Percentiles rank a stretch among this genome's conserved stretches.
phyloP scores from a whole-genome alignment of 2,329 filamentous ascomycete genomes.

The Fusarium globosum region DNA sequence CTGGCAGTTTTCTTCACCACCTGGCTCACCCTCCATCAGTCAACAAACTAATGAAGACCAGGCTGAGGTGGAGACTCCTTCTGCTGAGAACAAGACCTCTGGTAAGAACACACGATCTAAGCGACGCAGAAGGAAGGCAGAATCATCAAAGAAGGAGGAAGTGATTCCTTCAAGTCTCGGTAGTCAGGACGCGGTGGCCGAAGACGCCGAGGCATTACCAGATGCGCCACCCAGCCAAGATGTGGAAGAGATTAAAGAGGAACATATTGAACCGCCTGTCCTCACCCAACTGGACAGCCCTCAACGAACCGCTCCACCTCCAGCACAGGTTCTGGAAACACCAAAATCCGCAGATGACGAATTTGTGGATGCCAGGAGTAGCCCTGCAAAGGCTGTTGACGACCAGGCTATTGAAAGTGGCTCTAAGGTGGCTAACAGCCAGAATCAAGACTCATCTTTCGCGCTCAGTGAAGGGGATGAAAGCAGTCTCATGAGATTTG shows the following conservation, averaged over 20 bases:
- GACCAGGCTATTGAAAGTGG: slow-evolving; percentile 4
- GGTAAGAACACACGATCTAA: slow-evolving; percentile 23
- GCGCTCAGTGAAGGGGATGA: slow-evolving; percentile 59
- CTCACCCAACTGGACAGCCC: slow-evolving; percentile 22
- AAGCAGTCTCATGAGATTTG: slow-evolving; percentile 59
- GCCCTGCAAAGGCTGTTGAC: slow-evolving; percentile 48
- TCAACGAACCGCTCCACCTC: slow-evolving; percentile 33
- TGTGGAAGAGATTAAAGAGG: slow-evolving; percentile 9
- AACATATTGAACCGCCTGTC: not conserved
- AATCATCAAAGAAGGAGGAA: slow-evolving; percentile 31
- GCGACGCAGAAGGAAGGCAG: slow-evolving; percentile 30
- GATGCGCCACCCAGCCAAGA: slow-evolving; percentile 2
- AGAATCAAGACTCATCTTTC: slow-evolving; percentile 51
- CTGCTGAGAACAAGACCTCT: not conserved
- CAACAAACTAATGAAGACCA: slow-evolving; percentile 40
- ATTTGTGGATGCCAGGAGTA: slow-evolving; percentile 62
- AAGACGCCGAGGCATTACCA: slow-evolving; percentile 2
- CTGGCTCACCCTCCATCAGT: slow-evolving; percentile 59
- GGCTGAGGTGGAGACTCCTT: slow-evolving; percentile 14
- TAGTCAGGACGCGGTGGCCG: slow-evolving; percentile 30
- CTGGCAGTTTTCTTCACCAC: slow-evolving; percentile 69
- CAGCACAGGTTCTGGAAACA: slow-evolving; percentile 46
- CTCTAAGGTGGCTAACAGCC: slow-evolving; percentile 11
- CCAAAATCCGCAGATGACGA: slow-evolving; percentile 59
- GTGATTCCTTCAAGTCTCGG: slow-evolving; percentile 47